Base-by-base conservation (phyloP, 2,329 filamentous ascomycete genomes). In the Xylariaceae sp. region DNA sequence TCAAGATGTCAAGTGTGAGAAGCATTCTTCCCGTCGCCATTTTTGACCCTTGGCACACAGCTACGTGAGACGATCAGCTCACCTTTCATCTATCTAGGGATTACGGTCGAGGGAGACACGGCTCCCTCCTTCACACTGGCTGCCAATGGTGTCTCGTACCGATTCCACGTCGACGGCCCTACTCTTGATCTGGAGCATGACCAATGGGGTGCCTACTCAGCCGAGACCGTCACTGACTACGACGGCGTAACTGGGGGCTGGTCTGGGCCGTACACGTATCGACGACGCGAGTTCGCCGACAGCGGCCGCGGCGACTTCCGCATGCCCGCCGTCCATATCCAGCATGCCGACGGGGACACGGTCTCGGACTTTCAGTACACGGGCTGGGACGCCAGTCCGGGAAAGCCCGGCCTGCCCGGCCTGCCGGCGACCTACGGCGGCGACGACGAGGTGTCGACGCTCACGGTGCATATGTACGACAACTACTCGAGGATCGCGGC, bases 251-350 rank as follows among this genome's bases (percentile, higher is more conserved):
- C 61, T 23, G 53, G 64, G 13, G 77, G 77, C 28, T 81, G 77
- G 77, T 59, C 67, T 22, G 57, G 65, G 19, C 49, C 62, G 31
- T 53, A 66, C 22, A 67, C 66, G 9, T 73, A 71, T 26, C 50
- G 67, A 12, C 67, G 72, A 12, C 68, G 77, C 18, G 77, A 81
- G 48, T 80, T 78, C 34, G 77, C 77, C 2, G 77, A 82, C 38
- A 58, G 76, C 4, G 77, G 77, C 1, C 67, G 76, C 6, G 76
- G 76, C 12, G 77, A 82, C 47, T 76, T 78, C 42, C 67, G 78
- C 3, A 57, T 69, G 3, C 77, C 77, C 0, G 77, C 77, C 0
- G 64, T 81, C 10, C 68, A 72, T 23, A 75, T 82, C 44, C 63
- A 65, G 33, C 75, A 82, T 45, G 58, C 68, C 2, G 65, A 65